Conservation (phyloP, 116 monocot genomes). For the Trichopus zeylanicus region DNA sequence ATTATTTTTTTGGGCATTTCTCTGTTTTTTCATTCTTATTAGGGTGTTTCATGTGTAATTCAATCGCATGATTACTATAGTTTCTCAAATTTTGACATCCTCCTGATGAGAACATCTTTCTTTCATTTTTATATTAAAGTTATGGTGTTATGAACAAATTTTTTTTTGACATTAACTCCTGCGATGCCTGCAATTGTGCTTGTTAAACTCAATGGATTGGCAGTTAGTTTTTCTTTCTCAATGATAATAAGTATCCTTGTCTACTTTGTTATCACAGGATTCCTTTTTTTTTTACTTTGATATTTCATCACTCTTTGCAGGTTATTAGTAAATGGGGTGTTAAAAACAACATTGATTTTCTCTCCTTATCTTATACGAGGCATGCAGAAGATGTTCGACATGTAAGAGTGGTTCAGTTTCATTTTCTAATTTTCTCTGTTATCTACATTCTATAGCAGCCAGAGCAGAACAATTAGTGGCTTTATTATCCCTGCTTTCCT, state of each 20-base stretch:
- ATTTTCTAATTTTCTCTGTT: background rate
- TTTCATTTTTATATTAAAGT: no score
- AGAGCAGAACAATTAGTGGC: background rate
- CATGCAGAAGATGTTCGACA: constrained; percentile 97
- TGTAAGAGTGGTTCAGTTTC: constrained; percentile 29
- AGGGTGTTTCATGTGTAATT: background rate
- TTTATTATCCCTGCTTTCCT: no score
- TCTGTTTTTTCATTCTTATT: background rate
- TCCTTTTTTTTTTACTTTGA: background rate
- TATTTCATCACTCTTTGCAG: constrained; percentile 33
- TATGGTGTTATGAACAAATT: no score
- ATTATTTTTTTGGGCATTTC: background rate
- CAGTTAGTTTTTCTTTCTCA: no score
- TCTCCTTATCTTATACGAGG: constrained; percentile 94
- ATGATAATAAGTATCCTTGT: no score
- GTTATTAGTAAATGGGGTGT: constrained; percentile 92
- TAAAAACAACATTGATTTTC: constrained; percentile 89
- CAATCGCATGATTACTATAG: background rate
- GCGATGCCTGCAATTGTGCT: no score
- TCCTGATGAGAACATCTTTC: no score
- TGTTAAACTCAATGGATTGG: no score
- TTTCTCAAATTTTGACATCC: no score
- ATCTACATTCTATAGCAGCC: background rate
- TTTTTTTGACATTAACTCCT: no score
- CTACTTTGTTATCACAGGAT: background rate